A percentile compares a stretch with the other conserved stretches of the same genome.
These are phyloP conservation scores for Podospora didyma DNA, from an alignment of 495 filamentous ascomycete genomes.

Conservation along the genomic window DNA sequence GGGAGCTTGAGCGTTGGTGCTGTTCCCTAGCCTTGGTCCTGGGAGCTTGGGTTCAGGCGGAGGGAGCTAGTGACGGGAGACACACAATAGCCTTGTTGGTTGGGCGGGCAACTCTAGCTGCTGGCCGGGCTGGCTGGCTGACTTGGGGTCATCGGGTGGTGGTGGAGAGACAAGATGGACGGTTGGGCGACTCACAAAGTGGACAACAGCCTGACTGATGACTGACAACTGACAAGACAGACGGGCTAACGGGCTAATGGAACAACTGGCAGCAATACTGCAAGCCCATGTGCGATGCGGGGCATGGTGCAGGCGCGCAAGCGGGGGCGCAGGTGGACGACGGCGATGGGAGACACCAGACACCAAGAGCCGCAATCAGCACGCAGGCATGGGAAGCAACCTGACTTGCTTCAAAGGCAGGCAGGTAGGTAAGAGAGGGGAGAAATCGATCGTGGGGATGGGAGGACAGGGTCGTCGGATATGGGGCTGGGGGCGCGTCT, in stretches of 20 bases:
- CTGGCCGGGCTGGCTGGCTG: too few species aligned
- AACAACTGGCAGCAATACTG: neutral
- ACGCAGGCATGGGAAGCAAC: neutral
- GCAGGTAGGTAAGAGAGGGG: conserved; percentile 1
- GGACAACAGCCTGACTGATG: too few species aligned
- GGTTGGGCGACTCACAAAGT: too few species aligned
- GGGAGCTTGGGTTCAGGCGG: too few species aligned
- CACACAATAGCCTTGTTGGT: too few species aligned
- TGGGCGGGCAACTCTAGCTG: too few species aligned
- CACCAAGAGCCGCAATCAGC: neutral
- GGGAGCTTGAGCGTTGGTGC: neutral
- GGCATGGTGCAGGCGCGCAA: neutral
- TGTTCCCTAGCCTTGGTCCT: neutral
- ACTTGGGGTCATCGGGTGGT: too few species aligned
- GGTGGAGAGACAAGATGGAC: too few species aligned
- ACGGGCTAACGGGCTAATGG: too few species aligned
- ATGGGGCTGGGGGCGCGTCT: conserved; percentile 17
- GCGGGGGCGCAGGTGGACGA: neutral
- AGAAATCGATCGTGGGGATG: conserved; percentile 15
- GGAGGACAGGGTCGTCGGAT: conserved; percentile 23
- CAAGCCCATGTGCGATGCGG: neutral
- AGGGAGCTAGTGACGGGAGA: too few species aligned
- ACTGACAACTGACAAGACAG: too few species aligned
- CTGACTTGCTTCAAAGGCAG: neutral
- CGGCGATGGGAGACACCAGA: neutral